Evolutionary conservation across 169 alveolate genomes (phyloP).

Genomic region (Babesia gibsoni): DNA sequence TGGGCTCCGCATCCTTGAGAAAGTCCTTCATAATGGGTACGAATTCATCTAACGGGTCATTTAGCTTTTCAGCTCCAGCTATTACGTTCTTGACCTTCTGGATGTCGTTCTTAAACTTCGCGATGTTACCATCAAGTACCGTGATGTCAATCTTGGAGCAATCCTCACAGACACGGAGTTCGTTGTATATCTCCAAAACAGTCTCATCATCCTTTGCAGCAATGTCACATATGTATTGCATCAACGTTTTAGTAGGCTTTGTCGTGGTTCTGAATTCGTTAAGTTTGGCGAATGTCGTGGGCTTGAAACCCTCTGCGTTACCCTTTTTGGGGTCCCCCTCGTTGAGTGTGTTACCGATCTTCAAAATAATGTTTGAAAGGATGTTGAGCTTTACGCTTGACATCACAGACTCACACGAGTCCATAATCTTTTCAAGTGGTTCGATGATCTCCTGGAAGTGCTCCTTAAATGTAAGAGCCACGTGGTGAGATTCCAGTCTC

Average conservation of each 20-base stretch:
- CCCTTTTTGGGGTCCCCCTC: slow-evolving; percentile 87
- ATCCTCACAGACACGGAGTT: slow-evolving; percentile 65
- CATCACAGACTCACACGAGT: slow-evolving; percentile 79
- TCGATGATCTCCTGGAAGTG: slow-evolving; percentile 73
- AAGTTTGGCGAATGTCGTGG: slow-evolving; percentile 81
- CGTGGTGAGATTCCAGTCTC: slow-evolving; percentile 81
- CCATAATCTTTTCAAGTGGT: slow-evolving; percentile 77
- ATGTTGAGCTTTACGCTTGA: slow-evolving; percentile 69
- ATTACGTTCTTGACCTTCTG: slow-evolving; percentile 65
- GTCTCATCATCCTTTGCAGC: slow-evolving; percentile 64
- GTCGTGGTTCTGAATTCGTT: slow-evolving; percentile 84
- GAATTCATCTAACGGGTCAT: slow-evolving; percentile 68
- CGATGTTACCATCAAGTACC: slow-evolving; percentile 62
- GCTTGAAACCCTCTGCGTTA: slow-evolving; percentile 85
- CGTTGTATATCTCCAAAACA: slow-evolving; percentile 59
- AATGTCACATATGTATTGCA: slow-evolving; percentile 81
- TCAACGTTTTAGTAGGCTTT: slow-evolving; percentile 82
- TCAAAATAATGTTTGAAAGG: slow-evolving; percentile 77
- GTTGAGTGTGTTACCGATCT: slow-evolving; percentile 82
- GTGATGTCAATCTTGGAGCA: slow-evolving; percentile 69
- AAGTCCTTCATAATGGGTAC: slow-evolving; percentile 62
- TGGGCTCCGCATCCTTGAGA: slow-evolving; percentile 73
- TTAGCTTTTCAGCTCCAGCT: slow-evolving; percentile 60
- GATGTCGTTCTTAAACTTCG: slow-evolving; percentile 67
- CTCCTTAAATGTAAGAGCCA: slow-evolving; percentile 80